A percentile compares a stretch with the other conserved stretches of the same genome.
Conservation (phyloP, 257 asterid genomes). For the Petrea volubilis region DNA sequence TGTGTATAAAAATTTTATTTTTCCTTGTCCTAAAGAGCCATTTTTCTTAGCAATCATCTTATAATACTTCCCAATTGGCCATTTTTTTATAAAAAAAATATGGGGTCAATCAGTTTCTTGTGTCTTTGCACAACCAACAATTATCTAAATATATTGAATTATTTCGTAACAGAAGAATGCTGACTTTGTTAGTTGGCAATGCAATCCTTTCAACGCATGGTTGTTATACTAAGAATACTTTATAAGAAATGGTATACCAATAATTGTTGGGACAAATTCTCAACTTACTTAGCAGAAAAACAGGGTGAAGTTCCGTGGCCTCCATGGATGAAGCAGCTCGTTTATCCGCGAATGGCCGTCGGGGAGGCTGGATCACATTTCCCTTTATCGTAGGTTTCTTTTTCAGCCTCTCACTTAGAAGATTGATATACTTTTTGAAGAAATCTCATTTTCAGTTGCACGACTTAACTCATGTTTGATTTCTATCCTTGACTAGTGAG, state of each 20-base stretch:
- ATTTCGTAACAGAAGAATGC: conserved; percentile 14
- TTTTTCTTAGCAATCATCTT: neutral
- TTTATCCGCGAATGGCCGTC: conserved; percentile 8
- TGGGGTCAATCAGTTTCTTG: conserved; percentile 2
- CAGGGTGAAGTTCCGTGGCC: neutral
- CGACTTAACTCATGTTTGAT: too few relatives aligned
- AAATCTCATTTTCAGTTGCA: too few relatives aligned
- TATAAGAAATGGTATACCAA: conserved; percentile 11
- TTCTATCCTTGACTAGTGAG: too few relatives aligned
- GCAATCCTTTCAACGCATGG: conserved; percentile 12
- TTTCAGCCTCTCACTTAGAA: neutral
- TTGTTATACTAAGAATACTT: neutral
- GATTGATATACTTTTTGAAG: too few relatives aligned
- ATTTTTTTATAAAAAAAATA: neutral
- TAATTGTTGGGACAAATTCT: conserved; percentile 2
- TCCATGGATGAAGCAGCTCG: conserved; percentile 2
- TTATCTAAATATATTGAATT: conserved; percentile 7
- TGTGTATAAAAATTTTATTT: too few relatives aligned
- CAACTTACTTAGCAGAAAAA: neutral
- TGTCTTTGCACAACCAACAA: conserved; percentile 17
- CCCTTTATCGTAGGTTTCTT: conserved; percentile 58
- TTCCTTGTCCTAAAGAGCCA: too few relatives aligned
- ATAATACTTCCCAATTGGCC: neutral
- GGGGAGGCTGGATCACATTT: conserved; percentile 63
- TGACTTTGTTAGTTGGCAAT: conserved; percentile 33